phyloP scores from a whole-genome alignment of 2,329 filamentous ascomycete genomes.

The Fusarium tricinctum region DNA sequence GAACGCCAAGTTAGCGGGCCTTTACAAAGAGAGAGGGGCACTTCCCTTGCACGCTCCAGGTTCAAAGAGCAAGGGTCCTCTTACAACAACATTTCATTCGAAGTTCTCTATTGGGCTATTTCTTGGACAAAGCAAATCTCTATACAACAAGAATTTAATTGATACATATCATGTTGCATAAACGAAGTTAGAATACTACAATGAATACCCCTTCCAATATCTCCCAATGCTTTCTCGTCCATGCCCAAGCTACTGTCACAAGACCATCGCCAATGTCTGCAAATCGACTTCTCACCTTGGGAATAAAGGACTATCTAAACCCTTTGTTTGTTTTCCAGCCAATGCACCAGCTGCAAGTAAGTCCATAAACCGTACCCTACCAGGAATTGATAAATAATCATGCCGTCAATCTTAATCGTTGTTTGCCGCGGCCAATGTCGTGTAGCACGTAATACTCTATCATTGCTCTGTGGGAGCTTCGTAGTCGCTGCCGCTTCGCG shows the following conservation, averaged over 20 bases:
- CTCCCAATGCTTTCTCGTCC: slow-evolving; percentile 39
- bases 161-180: slow-evolving; percentile 30
- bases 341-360: slow-evolving; percentile 44
- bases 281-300: slow-evolving; percentile 46
- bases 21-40: slow-evolving; percentile 40
- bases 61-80: slow-evolving; percentile 23
- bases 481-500: slow-evolving; percentile 26
- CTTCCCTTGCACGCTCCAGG: not conserved
- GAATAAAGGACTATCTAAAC: slow-evolving; percentile 66
- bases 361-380: slow-evolving; percentile 39
- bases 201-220: slow-evolving; percentile 22
- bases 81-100: not conserved
- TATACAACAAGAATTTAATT: slow-evolving; percentile 26
- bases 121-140: slow-evolving; percentile 1
- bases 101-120: not conserved
- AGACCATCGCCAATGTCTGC: slow-evolving; percentile 33
- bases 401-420: slow-evolving; percentile 20
- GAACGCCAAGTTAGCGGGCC: not conserved
- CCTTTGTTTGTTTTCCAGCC: slow-evolving; percentile 59
- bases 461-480: slow-evolving; percentile 31
- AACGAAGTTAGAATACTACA: slow-evolving; percentile 29
- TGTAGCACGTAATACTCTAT: slow-evolving; percentile 35
- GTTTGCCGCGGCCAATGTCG: slow-evolving; percentile 23
- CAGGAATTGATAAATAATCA: slow-evolving; percentile 24
- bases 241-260: slow-evolving; percentile 47